Conservation (phyloP, 1,139 yeast species). For the Waltiozyma sp. region DNA sequence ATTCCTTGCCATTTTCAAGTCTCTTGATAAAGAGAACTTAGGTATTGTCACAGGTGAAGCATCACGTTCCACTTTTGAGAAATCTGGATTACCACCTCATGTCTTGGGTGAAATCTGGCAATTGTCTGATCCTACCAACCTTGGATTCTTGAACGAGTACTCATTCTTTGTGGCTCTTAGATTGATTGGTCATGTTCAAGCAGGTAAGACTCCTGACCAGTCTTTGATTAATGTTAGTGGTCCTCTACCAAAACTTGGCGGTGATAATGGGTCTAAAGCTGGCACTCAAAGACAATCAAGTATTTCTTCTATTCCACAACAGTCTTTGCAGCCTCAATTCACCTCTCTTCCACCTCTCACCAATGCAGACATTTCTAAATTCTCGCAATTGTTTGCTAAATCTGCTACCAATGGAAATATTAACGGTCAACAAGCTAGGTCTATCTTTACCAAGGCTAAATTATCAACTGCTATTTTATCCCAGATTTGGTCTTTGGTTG, state of each 20-base stretch:
- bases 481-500: slow-evolving; percentile 83
- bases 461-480: slow-evolving; percentile 69
- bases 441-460: slow-evolving; percentile 79
- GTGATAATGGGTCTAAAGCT: slow-evolving; percentile 17
- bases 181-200: slow-evolving; percentile 80
- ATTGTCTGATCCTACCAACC: slow-evolving; percentile 53
- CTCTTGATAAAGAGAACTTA: slow-evolving; percentile 66
- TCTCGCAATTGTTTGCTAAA: slow-evolving; percentile 62
- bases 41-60: slow-evolving; percentile 87
- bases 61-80: slow-evolving; percentile 78
- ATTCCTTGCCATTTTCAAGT: slow-evolving; percentile 64
- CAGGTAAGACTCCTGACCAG: slow-evolving; percentile 47
- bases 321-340: slow-evolving; percentile 17
- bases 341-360: slow-evolving; percentile 46
- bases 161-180: slow-evolving; percentile 85
- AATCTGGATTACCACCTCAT: slow-evolving; percentile 72
- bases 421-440: slow-evolving; percentile 69
- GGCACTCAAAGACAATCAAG: slow-evolving; percentile 3
- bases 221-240: slow-evolving; percentile 45
- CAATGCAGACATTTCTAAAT: slow-evolving; percentile 57
- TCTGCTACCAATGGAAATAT: slow-evolving; percentile 50
- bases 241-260: slow-evolving; percentile 44
- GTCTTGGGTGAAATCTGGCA: slow-evolving; percentile 82
- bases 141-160: slow-evolving; percentile 72
- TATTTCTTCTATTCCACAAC: slow-evolving; percentile 7